phyloP scores from a whole-genome alignment of 331 rosid genomes.

The Spiraea crenata region DNA sequence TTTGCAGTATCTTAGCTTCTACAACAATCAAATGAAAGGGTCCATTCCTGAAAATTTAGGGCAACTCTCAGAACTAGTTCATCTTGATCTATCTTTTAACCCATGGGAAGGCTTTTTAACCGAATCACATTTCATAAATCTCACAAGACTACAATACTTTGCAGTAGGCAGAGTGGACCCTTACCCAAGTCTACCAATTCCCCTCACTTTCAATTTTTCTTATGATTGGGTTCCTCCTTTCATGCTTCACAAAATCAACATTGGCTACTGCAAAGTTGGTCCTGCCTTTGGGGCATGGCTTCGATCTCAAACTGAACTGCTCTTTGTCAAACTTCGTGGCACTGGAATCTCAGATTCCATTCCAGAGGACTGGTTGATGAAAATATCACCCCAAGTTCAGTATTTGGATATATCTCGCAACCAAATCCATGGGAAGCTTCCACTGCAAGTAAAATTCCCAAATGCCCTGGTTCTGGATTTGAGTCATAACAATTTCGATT shows the following conservation, averaged over 20 bases:
- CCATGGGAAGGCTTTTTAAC: slow-evolving; percentile 11
- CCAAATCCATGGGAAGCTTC: slow-evolving; percentile 14
- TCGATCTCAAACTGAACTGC: slow-evolving; percentile 17
- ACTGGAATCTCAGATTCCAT: slow-evolving; percentile 11
- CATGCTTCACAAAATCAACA: slow-evolving; percentile 5
- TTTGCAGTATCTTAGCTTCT: not conserved
- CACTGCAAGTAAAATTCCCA: slow-evolving; percentile 4
- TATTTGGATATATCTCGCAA: not conserved
- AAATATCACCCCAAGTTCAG: not conserved
- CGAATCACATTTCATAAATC: slow-evolving; percentile 1
- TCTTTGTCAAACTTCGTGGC: not conserved
- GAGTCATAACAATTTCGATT: slow-evolving; percentile 21
- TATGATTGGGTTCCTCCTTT: slow-evolving; percentile 22
- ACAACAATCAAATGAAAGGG: fast-evolving
- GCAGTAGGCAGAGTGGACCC: not conserved
- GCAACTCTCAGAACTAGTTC: not conserved
- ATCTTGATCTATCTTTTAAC: not conserved
- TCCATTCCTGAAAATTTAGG: slow-evolving; percentile 10
- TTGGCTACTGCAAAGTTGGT: slow-evolving; percentile 7
- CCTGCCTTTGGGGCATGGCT: slow-evolving; percentile 21
- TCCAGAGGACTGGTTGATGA: slow-evolving; percentile 19
- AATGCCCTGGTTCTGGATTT: not conserved
- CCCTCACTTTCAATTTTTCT: slow-evolving; percentile 18
- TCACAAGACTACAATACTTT: not conserved
- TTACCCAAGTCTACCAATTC: not conserved